Percentiles rank a stretch among this genome's conserved stretches.
phyloP scores from a whole-genome alignment of 2,329 filamentous ascomycete genomes.

The Beauveria sp. region DNA sequence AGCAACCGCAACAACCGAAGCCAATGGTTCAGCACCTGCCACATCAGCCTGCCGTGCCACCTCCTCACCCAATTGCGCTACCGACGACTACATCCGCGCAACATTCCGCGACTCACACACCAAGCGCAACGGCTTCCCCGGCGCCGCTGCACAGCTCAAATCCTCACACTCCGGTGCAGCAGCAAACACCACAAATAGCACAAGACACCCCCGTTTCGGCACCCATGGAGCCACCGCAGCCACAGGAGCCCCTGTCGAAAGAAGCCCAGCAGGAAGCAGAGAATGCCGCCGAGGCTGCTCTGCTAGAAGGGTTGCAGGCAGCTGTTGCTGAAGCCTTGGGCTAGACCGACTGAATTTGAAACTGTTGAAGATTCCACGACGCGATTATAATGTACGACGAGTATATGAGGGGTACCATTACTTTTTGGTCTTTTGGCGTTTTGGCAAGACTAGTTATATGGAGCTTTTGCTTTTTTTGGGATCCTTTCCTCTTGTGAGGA shows the following conservation, averaged over 20 bases:
- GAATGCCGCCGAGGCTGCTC: slow-evolving; percentile 27
- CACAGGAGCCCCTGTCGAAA: slow-evolving; percentile 19
- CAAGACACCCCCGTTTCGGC: slow-evolving; percentile 10
- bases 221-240: slow-evolving; percentile 15
- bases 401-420: background rate
- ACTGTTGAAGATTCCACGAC: background rate
- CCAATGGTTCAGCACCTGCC: background rate
- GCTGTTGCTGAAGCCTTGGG: slow-evolving; percentile 23
- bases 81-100: slow-evolving; percentile 2
- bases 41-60: background rate
- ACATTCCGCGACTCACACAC: background rate
- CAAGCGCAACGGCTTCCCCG: slow-evolving; percentile 1
- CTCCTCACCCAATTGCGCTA: slow-evolving; percentile 4
- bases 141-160: background rate
- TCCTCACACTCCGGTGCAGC: slow-evolving; percentile 7
- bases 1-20: slow-evolving; percentile 14
- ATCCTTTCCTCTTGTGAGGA: background rate
- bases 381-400: background rate
- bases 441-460: background rate
- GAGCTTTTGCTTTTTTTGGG: background rate
- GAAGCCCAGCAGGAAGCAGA: slow-evolving; percentile 20
- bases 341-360: background rate
- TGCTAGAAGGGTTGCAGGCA: slow-evolving; percentile 28
- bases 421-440: background rate
- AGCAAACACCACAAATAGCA: background rate